These are phyloP conservation scores for Verticillium isaacii DNA, from an alignment of 2,329 filamentous ascomycete genomes.

Conservation along the genomic window DNA sequence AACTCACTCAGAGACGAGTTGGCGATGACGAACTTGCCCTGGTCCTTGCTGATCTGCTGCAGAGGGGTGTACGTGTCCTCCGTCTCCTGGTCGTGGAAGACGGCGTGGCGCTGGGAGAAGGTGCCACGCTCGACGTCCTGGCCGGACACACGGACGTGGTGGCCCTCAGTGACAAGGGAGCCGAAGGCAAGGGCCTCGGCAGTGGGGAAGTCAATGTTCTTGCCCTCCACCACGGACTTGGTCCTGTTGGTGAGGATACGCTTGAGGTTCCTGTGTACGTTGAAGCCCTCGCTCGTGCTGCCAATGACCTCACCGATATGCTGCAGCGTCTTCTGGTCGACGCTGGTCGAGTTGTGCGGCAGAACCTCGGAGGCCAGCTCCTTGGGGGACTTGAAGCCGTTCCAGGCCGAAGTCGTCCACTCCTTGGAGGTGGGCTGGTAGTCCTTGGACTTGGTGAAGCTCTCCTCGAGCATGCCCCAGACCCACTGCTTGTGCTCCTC, in stretches of 20 bases:
- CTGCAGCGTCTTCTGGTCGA: constrained; percentile 67
- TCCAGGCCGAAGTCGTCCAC: constrained; percentile 98
- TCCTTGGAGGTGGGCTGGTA: constrained; percentile 96
- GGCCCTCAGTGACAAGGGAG: constrained; percentile 82
- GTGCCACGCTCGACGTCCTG: constrained; percentile 99
- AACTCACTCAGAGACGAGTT: constrained; percentile 82
- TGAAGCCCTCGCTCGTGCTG: constrained; percentile 76
- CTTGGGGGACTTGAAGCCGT: constrained; percentile 98
- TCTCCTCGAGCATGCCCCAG: constrained; percentile 98
- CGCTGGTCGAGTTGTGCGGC: constrained; percentile 82
- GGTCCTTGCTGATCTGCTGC: constrained; percentile 82
- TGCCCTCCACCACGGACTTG: constrained; percentile 87
- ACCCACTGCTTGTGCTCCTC: constrained; percentile 99
- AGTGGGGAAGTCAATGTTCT: constrained; percentile 96
- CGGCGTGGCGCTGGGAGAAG: constrained; percentile 95
- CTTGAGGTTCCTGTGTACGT: constrained; percentile 91
- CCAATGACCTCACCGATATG: constrained; percentile 81
- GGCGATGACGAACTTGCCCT: constrained; percentile 92
- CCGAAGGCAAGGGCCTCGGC: constrained; percentile 95
- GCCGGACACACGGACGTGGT: constrained; percentile 95
- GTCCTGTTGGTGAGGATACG: constrained; percentile 86
- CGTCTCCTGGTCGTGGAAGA: constrained; percentile 95
- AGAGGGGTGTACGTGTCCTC: constrained; percentile 92
- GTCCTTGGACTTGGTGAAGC: constrained; percentile 94
- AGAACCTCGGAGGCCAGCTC: constrained; percentile 92